Base-by-base conservation (phyloP, 345 rosid species). In the Conringia planisiliqua region DNA sequence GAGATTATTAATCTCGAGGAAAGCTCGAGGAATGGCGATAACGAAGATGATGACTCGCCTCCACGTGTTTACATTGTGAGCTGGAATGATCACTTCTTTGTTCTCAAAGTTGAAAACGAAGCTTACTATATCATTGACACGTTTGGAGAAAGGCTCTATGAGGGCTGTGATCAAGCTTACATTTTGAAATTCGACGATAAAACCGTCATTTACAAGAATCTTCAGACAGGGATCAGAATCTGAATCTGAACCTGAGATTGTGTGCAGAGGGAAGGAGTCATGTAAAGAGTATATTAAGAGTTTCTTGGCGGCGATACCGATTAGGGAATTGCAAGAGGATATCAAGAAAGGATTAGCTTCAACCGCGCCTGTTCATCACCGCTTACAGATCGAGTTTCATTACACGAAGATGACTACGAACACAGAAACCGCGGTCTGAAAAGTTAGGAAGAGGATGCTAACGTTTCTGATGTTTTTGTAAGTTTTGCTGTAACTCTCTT, bases 71-170 rank as follows among this genome's bases (percentile, higher is more conserved):
- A 85, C 77, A 82, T 86, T 60, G 78, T 88, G 26, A 86, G 93
- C 47, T 88, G 93, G 93, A 88, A 88, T 58, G 93, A 88, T 54
- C 93, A 88, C 75, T 88, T 88, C 62, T 88, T 88, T 51, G 72
- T 86, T 24, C 84, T 88, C 18, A 86, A 85, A 73, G 86, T 88
- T 40, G 88, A 85, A 36, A 78, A 57, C 10, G 88, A 86, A 59
- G 90, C 93, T 38, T 86, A 86, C 81, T 89, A 84, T 38, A 82
- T 89, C 35, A 83, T 86, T 2, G 93, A 89, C 75, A 86, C 93
- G 10, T 63, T 89, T 56, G 90, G 90, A n/a, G 93, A 88, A 77
- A 80, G 93, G 62, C 87, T 88, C 17, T 79, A 73, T 1, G 88
- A 88, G 63, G 92, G 90, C 60, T 88, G 88, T 44, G 82, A 78